Conservation (phyloP, 495 filamentous ascomycete genomes). For the Neurospora sp. region DNA sequence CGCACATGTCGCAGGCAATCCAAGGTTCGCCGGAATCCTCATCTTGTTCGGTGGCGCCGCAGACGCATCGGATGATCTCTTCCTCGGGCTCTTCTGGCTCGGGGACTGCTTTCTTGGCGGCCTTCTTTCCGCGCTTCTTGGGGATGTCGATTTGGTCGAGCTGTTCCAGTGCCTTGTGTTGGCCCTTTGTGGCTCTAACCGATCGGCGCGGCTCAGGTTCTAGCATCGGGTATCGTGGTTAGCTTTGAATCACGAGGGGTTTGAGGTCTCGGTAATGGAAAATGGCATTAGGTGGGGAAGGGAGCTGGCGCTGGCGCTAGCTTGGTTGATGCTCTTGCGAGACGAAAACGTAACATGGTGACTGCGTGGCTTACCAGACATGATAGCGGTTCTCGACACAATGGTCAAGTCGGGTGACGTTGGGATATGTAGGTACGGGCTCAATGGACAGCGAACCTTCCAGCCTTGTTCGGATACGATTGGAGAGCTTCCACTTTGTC, state of each 20-base stretch:
- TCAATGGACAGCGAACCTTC: conserved; percentile 3
- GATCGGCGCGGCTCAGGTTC: conserved; percentile 84
- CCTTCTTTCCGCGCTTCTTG: conserved; percentile 51
- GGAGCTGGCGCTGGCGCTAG: neutral
- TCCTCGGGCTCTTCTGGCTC: conserved; percentile 54
- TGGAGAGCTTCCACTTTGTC: conserved; percentile 2
- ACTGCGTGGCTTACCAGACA: conserved; percentile 28
- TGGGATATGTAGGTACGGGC: neutral
- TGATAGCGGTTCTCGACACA: conserved; percentile 7
- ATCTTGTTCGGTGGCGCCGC: conserved; percentile 77
- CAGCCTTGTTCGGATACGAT: conserved; percentile 1
- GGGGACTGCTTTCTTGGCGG: conserved; percentile 42
- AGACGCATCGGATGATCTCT: conserved; percentile 81
- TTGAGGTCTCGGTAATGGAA: neutral
- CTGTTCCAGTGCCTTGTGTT: conserved; percentile 77
- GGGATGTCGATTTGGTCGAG: conserved; percentile 53
- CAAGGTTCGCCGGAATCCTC: conserved; percentile 72
- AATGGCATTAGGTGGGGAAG: neutral
- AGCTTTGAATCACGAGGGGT: conserved; percentile 10
- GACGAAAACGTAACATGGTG: neutral
- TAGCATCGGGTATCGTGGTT: conserved; percentile 8
- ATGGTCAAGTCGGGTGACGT: neutral
- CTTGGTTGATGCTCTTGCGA: conserved; percentile 1
- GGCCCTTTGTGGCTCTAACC: conserved; percentile 88
- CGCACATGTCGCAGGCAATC: conserved; percentile 86